phyloP scores from a whole-genome alignment of 345 rosid genomes.

The Camelina laxa region DNA sequence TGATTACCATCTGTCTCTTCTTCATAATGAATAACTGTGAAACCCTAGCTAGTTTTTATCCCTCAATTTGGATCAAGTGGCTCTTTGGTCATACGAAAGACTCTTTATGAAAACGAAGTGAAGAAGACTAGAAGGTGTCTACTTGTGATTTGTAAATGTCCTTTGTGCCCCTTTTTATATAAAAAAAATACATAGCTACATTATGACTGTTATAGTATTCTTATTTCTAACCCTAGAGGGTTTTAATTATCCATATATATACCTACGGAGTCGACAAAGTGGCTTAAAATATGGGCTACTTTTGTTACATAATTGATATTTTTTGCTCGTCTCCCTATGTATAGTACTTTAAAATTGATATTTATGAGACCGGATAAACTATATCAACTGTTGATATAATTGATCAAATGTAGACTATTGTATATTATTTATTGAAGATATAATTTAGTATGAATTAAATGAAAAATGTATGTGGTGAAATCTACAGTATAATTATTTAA shows the following conservation, averaged over 20 bases:
- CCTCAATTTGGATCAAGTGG: constrained; percentile 8
- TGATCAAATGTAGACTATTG: neutral
- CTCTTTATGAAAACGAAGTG: constrained; percentile 29
- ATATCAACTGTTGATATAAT: constrained; percentile 1
- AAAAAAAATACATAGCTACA: constrained; percentile 11
- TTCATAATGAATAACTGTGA: constrained; percentile 47
- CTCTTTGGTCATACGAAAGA: constrained; percentile 43
- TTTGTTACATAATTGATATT: constrained; percentile 7
- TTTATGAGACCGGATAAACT: neutral
- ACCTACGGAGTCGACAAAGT: constrained; percentile 33
- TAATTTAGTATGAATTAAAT: neutral
- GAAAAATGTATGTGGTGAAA: neutral
- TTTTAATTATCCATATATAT: neutral
- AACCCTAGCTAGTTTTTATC: constrained; percentile 42
- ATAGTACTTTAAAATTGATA: neutral
- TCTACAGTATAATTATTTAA: neutral
- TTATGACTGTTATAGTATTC: constrained; percentile 2
- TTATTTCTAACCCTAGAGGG: constrained; percentile 28
- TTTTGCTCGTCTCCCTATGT: neutral
- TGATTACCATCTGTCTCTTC: constrained; percentile 58
- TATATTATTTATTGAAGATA: neutral
- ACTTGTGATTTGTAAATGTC: neutral
- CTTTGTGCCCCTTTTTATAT: constrained; percentile 20
- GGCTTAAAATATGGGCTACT: constrained; percentile 20
- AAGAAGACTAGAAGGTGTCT: constrained; percentile 12